Conservation (phyloP, 805 yeast species). For the Starmerella tilneyi region DNA sequence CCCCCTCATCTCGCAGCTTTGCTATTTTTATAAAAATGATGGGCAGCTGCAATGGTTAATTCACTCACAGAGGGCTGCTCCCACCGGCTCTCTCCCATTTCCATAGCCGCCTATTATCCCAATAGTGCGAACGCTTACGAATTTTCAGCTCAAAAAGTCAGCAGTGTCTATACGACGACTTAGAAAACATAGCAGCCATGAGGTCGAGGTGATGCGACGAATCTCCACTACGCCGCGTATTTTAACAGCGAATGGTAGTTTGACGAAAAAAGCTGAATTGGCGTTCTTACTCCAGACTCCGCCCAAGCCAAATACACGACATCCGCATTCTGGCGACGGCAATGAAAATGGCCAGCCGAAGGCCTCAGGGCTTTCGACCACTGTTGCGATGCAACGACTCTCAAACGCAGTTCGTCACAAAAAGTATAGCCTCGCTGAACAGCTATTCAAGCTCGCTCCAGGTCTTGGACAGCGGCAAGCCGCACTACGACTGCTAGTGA, state of each 20-base stretch:
- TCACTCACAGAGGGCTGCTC: no score
- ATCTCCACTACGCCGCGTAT: slow-evolving; percentile 1
- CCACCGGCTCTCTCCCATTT: no score
- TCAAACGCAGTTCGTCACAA: slow-evolving; percentile 6
- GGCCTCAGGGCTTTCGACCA: neutral
- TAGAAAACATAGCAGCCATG: neutral
- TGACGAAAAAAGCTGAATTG: slow-evolving; percentile 4
- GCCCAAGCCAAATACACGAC: neutral
- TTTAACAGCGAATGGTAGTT: neutral
- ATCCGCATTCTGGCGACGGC: neutral
- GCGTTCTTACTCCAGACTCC: slow-evolving; percentile 5
- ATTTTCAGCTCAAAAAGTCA: neutral
- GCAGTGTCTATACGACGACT: neutral
- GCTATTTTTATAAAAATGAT: no score
- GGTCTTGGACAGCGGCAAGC: slow-evolving; percentile 12
- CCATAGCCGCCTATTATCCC: no score
- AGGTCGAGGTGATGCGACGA: slow-evolving; percentile 4
- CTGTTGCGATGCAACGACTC: slow-evolving; percentile 10
- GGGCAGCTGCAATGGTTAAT: no score
- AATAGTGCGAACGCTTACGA: neutral
- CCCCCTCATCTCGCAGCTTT: no score
- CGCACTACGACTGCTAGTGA: slow-evolving; percentile 17
- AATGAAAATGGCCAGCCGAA: neutral
- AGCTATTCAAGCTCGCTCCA: slow-evolving; percentile 12
- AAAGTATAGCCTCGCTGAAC: slow-evolving; percentile 12